Conservation (phyloP, 441 rosid species). For the Flueggea neowawraea region DNA sequence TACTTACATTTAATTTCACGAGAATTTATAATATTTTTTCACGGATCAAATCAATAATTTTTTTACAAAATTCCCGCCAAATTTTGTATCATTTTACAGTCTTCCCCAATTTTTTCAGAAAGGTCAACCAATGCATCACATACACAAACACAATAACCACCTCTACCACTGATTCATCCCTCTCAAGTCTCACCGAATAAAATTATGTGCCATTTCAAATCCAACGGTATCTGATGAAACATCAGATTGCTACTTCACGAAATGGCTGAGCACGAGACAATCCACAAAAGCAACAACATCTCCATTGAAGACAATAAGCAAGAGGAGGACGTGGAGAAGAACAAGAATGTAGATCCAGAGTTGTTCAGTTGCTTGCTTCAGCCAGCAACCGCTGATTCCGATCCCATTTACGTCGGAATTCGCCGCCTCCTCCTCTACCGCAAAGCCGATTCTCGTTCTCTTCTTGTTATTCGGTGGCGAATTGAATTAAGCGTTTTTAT, state of each 20-base stretch:
- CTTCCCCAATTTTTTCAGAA: no score
- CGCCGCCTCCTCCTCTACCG: slow-evolving; percentile 83
- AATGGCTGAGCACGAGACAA: slow-evolving; percentile 42
- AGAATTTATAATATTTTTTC: no score
- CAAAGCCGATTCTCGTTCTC: slow-evolving; percentile 57
- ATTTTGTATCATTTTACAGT: no score
- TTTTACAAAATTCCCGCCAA: no score
- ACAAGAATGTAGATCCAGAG: slow-evolving; percentile 53
- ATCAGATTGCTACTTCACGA: slow-evolving; percentile 8
- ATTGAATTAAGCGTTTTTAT: neutral
- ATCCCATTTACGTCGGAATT: slow-evolving; percentile 62
- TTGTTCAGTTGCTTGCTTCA: slow-evolving; percentile 78
- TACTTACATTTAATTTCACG: no score
- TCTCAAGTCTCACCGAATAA: no score
- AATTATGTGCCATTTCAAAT: no score
- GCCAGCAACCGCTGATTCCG: slow-evolving; percentile 50
- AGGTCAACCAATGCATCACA: no score
- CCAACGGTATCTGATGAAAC: slow-evolving; percentile 15
- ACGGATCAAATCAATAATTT: no score
- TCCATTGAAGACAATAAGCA: neutral
- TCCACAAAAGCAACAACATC: slow-evolving; percentile 16
- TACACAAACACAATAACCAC: no score
- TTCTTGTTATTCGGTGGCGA: slow-evolving; percentile 4
- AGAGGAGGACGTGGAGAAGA: slow-evolving; percentile 5
- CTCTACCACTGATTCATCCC: no score